Evolutionary conservation across 78 protist genomes (phyloP).

Genomic region (Pelomyxa schiedti): DNA sequence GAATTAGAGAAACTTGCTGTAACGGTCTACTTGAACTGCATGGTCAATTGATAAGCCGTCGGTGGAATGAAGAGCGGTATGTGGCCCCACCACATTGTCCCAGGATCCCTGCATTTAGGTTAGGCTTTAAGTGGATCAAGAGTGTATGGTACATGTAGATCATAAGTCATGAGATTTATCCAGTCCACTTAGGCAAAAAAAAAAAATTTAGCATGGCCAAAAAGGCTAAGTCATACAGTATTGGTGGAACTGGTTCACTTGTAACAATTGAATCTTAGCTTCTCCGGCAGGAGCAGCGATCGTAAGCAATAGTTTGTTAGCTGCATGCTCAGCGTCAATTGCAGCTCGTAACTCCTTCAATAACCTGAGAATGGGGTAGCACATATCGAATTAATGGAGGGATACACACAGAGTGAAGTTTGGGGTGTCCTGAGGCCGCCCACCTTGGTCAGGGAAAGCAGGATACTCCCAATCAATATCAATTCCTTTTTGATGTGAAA

Average conservation of each 20-base stretch:
- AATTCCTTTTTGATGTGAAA: too few relatives aligned
- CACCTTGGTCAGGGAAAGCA: background rate
- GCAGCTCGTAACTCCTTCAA: background rate
- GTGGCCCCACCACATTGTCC: background rate
- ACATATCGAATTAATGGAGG: too few relatives aligned
- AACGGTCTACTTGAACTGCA: background rate
- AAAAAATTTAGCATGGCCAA: background rate
- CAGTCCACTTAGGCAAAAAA: background rate
- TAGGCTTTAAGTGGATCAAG: too few relatives aligned
- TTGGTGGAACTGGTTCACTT: background rate
- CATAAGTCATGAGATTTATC: background rate
- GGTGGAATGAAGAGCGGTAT: background rate
- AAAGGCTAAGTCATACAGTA: background rate
- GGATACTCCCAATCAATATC: constrained; percentile 8
- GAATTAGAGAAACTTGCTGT: too few relatives aligned
- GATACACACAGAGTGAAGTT: background rate
- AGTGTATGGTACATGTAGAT: too few relatives aligned
- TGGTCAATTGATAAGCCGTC: background rate
- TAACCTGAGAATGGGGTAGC: too few relatives aligned
- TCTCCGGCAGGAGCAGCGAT: constrained; percentile 9
- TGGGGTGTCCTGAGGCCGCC: background rate
- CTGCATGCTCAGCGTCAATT: background rate
- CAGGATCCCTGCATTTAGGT: background rate
- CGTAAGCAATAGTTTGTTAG: background rate
- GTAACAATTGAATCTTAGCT: background rate